These are phyloP conservation scores for Calendula officinalis DNA, from an alignment of 129 eudicot species.

Conservation along the genomic window DNA sequence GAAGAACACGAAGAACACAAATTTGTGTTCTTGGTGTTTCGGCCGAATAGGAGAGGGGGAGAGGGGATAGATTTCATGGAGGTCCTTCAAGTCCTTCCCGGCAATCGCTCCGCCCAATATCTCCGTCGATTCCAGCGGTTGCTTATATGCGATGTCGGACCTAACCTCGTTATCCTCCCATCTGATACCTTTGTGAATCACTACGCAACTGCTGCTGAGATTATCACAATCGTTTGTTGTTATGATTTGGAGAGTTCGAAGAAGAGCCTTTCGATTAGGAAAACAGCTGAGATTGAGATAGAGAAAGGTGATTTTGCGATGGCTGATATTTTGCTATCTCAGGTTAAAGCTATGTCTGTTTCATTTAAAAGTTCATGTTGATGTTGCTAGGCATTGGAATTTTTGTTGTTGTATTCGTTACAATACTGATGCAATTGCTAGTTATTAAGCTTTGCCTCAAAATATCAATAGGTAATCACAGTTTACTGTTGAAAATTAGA, in stretches of 20 bases:
- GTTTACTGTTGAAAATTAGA: too few relatives aligned
- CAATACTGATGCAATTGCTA: too few relatives aligned
- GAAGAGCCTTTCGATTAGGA: conserved; percentile 62
- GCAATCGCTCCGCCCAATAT: conserved; percentile 63
- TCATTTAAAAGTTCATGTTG: not conserved
- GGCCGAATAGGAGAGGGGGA: too few relatives aligned
- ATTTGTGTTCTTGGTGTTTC: too few relatives aligned
- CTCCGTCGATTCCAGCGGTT: conserved; percentile 70
- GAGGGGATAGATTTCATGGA: too few relatives aligned
- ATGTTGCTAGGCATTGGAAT: not conserved
- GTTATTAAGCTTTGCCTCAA: too few relatives aligned
- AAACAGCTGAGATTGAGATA: conserved; percentile 56
- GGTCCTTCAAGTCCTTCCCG: conserved; percentile 50
- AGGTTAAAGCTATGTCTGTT: conserved; percentile 35
- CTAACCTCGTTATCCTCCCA: conserved; percentile 70
- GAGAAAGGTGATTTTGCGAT: conserved; percentile 33
- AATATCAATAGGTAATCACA: too few relatives aligned
- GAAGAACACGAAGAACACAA: too few relatives aligned
- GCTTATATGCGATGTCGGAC: conserved; percentile 82
- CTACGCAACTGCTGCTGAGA: conserved; percentile 69
- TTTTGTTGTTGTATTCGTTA: too few relatives aligned
- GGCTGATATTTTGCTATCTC: conserved; percentile 54
- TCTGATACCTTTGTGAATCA: conserved; percentile 45
- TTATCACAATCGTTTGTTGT: conserved; percentile 50
- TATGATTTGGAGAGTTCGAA: conserved; percentile 22